Evolutionary conservation across 345 rosid genomes (phyloP).

Genomic region (Brassica rapa): DNA sequence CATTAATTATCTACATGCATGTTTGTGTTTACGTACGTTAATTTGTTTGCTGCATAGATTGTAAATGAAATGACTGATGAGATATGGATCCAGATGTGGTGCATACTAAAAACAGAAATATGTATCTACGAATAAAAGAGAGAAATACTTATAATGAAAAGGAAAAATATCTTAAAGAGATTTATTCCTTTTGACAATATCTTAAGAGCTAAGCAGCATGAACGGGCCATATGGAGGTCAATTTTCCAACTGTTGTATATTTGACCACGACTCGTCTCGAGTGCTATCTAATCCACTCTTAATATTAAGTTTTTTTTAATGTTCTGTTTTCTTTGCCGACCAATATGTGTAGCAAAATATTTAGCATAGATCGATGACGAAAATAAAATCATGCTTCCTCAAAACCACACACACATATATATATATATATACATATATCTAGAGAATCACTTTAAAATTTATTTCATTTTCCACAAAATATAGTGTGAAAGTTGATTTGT

Average conservation of each 20-base stretch:
- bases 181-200: not conserved
- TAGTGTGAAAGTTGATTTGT: not conserved
- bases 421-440: not conserved
- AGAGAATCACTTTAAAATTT: not conserved
- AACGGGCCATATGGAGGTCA: slow-evolving; percentile 25
- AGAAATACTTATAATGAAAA: not conserved
- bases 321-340: slow-evolving; percentile 34
- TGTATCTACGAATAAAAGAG: not conserved
- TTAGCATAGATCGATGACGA: not conserved
- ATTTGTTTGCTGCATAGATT: not conserved
- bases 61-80: not conserved
- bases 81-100: not conserved
- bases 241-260: not conserved
- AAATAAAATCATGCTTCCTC: not conserved
- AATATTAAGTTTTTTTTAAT: not conserved
- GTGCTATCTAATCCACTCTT: slow-evolving; percentile 22
- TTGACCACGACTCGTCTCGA: slow-evolving; percentile 26
- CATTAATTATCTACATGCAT: not conserved
- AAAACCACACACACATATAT: not conserved
- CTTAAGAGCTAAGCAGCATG: slow-evolving; percentile 20
- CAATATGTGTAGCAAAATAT: not conserved
- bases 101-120: not conserved
- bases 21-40: not conserved
- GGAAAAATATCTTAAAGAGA: not conserved
- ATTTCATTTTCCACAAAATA: not conserved